phyloP scores from a whole-genome alignment of 176 grass and related monocot genomes.

The Echinochloa phyllopogon region DNA sequence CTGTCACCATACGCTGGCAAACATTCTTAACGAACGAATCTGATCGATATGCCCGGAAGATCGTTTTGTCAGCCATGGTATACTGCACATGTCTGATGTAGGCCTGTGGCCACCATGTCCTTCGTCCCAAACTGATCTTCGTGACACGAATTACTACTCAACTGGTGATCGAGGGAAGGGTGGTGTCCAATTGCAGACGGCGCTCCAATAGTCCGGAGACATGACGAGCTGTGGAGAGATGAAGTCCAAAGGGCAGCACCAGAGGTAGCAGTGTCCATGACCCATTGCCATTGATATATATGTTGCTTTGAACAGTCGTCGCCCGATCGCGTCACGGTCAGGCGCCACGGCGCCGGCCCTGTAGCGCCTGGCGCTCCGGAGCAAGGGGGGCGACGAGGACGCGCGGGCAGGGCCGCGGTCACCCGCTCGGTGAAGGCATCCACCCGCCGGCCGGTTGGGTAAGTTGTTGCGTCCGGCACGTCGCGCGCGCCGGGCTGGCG shows the following conservation, averaged over 20 bases:
- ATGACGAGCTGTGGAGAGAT: neutral
- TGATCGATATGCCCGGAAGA: neutral
- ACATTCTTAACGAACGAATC: conserved; percentile 64
- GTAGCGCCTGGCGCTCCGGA: neutral
- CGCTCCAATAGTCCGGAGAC: neutral
- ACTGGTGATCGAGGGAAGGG: too few species aligned
- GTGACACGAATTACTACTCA: neutral
- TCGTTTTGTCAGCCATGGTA: neutral
- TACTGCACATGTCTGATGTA: neutral
- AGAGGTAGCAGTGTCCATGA: neutral
- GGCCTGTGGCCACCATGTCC: neutral
- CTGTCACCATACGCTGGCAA: conserved; percentile 22
- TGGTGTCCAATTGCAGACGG: neutral
- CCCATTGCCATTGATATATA: conserved; percentile 13
- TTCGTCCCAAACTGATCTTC: neutral
- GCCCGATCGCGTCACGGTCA: conserved; percentile 6
- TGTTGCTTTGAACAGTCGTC: neutral
- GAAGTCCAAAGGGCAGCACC: neutral
- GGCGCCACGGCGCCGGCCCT: conserved; percentile 25
- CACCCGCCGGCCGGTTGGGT: conserved; percentile 7
- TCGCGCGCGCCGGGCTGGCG: conserved; percentile 31
- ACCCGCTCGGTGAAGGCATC: conserved; percentile 23
- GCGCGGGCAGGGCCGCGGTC: neutral
- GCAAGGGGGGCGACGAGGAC: neutral
- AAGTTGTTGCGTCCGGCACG: conserved; percentile 34